A percentile compares a stretch with the other conserved stretches of the same genome.
Conservation (phyloP, 768 basidiomycete species). For the Dentipellis sp. region DNA sequence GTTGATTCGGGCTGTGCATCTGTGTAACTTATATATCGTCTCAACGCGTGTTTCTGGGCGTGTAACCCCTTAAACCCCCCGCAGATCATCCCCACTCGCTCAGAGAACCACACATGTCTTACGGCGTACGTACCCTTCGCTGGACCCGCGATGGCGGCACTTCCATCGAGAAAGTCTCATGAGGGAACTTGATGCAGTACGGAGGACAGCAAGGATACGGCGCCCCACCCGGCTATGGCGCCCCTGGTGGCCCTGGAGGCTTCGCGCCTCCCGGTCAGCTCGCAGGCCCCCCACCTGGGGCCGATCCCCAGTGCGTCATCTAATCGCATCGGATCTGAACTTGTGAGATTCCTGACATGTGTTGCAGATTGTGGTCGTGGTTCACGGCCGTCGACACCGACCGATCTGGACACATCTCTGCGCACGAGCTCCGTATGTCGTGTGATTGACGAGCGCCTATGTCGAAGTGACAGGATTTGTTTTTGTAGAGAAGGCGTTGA, state of each 20-base stretch:
- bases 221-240: conserved; percentile 7
- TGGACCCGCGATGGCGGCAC: not conserved
- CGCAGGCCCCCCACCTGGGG: conserved; percentile 48
- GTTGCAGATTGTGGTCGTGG: conserved; percentile 59
- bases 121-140: not conserved
- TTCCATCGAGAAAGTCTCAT: conserved; percentile 5
- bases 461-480: not conserved
- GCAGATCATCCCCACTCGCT: not conserved
- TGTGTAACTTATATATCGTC: not conserved
- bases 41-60: not conserved
- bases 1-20: not conserved
- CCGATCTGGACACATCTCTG: conserved; percentile 57
- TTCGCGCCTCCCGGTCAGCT: conserved; percentile 18
- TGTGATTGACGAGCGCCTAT: not conserved
- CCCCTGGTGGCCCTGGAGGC: conserved; percentile 24
- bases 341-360: not conserved
- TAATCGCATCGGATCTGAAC: not conserved
- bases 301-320: conserved; percentile 62
- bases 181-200: conserved; percentile 17
- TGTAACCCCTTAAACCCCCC: not conserved
- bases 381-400: conserved; percentile 63
- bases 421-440: conserved; percentile 56
- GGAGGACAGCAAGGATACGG: conserved; percentile 17
- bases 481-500: conserved; percentile 33
- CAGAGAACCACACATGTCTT: not conserved